Percentiles rank a stretch among this genome's conserved stretches.
Evolutionary conservation across 208 protist genomes (phyloP).

Genomic region (Acanthamoeba lenticulata): DNA sequence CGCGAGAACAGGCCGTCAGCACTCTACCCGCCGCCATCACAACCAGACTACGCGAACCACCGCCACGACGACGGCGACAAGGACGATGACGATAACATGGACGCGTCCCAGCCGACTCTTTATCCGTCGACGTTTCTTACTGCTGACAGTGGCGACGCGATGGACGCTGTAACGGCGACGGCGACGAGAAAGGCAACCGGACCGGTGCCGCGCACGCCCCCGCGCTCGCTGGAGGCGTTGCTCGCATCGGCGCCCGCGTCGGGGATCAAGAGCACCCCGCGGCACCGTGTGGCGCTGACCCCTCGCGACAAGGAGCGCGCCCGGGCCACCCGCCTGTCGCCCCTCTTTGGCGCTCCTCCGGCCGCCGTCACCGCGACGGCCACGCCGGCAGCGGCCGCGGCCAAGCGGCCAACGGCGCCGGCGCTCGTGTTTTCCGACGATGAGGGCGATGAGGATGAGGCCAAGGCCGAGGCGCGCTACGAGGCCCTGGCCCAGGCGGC

Average conservation of each 20-base stretch:
- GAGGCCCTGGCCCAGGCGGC: neutral
- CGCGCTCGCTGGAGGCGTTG: neutral
- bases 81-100: neutral
- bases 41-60: neutral
- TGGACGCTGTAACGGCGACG: neutral
- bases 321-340: slow-evolving; percentile 21
- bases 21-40: neutral
- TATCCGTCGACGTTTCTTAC: neutral
- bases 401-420: neutral
- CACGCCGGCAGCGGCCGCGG: no score
- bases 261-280: slow-evolving; percentile 16
- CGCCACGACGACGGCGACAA: no score
- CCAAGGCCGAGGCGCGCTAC: neutral
- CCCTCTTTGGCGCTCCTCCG: neutral
- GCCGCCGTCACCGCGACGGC: no score
- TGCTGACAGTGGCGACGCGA: neutral
- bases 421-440: slow-evolving; percentile 2
- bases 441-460: slow-evolving; percentile 21
- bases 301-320: slow-evolving; percentile 7
- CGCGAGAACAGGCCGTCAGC: neutral
- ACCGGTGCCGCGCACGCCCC: neutral
- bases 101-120: neutral
- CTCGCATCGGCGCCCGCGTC: neutral
- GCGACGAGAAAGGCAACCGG: neutral
- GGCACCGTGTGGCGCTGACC: slow-evolving; percentile 25